Conservation (phyloP, 2,329 filamentous ascomycete species). For the Colletotrichum neosansevieriae region DNA sequence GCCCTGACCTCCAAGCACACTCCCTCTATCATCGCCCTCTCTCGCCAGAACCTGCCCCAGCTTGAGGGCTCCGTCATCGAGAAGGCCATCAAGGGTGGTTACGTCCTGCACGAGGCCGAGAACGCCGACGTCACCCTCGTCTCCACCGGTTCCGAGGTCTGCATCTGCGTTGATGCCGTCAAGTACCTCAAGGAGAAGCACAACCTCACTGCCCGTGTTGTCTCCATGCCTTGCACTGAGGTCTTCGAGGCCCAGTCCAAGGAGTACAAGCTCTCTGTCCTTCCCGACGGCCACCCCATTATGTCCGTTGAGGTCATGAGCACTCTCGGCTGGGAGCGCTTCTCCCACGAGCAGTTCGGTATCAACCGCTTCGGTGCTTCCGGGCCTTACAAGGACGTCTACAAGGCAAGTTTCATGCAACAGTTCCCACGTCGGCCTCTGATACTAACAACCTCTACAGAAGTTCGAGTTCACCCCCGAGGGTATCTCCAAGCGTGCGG, state of each 20-base stretch:
- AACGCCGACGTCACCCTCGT: slow-evolving; percentile 89
- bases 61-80: slow-evolving; percentile 94
- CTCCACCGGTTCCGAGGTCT: slow-evolving; percentile 95
- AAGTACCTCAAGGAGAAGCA: slow-evolving; percentile 92
- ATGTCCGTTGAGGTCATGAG: slow-evolving; percentile 96
- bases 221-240: slow-evolving; percentile 97
- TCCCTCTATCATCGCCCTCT: slow-evolving; percentile 92
- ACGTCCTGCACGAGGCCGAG: slow-evolving; percentile 87
- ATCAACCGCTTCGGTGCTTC: slow-evolving; percentile 99
- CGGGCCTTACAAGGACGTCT: slow-evolving; percentile 97
- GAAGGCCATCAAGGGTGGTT: slow-evolving; percentile 93
- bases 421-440: neutral
- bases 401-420: slow-evolving; percentile 73
- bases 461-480: slow-evolving; percentile 99
- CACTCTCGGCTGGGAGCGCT: slow-evolving; percentile 98
- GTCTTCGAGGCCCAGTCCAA: slow-evolving; percentile 94
- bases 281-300: slow-evolving; percentile 93
- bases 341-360: slow-evolving; percentile 99
- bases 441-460: slow-evolving; percentile 63
- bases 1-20: slow-evolving; percentile 90
- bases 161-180: slow-evolving; percentile 91
- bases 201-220: slow-evolving; percentile 88
- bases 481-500: slow-evolving; percentile 93
- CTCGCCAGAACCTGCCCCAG: slow-evolving; percentile 97
- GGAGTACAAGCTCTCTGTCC: slow-evolving; percentile 92